Percentiles rank a stretch among this genome's conserved stretches.
phyloP scores from a whole-genome alignment of 2,329 filamentous ascomycete species.

The Apiospora arundinis region DNA sequence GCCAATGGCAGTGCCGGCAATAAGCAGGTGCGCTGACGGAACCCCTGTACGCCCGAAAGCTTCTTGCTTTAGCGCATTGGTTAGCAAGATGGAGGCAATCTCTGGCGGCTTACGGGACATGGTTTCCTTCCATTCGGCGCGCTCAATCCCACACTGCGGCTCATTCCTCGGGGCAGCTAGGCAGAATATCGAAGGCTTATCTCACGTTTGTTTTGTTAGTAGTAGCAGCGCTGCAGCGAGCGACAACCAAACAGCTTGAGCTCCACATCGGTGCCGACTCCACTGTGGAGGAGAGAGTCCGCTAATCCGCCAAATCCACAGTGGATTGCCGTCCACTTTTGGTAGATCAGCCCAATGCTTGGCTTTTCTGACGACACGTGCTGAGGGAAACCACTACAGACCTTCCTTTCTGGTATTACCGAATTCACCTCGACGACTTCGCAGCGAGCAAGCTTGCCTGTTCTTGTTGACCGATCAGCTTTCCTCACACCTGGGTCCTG shows the following conservation, averaged over 20 bases:
- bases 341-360: slow-evolving; percentile 17
- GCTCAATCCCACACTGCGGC: background rate
- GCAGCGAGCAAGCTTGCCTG: background rate
- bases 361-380: slow-evolving; percentile 14
- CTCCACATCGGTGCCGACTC: background rate
- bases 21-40: background rate
- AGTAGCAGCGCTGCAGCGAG: background rate
- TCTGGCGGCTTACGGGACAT: background rate
- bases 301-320: background rate
- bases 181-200: background rate
- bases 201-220: no score
- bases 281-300: background rate
- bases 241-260: background rate
- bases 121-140: no score
- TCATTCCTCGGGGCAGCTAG: background rate
- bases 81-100: background rate
- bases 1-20: background rate
- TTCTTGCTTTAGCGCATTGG: slow-evolving; percentile 6
- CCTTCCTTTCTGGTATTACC: background rate
- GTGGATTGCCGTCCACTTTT: background rate
- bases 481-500: background rate
- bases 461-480: no score
- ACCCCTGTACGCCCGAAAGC: slow-evolving; percentile 13
- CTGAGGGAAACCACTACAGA: background rate
- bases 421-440: background rate